Evolutionary conservation across 352 stramenopile genomes (phyloP), one percentile per base, ranked within the genome.

Genomic region (Globisporangium rhizosaccharum): DNA sequence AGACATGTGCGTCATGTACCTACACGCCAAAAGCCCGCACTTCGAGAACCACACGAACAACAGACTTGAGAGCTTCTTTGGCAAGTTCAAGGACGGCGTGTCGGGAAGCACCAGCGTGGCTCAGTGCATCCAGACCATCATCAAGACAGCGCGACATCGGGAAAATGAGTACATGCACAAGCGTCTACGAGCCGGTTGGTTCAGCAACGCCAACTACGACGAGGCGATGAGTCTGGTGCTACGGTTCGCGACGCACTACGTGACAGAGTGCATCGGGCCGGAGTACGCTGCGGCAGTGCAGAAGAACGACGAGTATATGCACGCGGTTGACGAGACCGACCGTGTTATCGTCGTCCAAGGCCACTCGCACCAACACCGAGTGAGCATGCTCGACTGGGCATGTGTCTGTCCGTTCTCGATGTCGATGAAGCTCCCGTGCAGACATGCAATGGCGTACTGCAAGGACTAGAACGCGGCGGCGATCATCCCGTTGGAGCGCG

Each of bases 1-100:
- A 8, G 61, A 70, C 4, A 70, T 68, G 59, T 75, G 65, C 62
- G 65, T 72, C 3, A 45, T 68, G 52, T 9, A 58, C n/a, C n/a
- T 12, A 0, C 51, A 54, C 3, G 48, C 51, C 15, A 33, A 61
- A 3, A 47, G 68, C 0, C 64, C 61, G 0, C 52, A 72, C 57
- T 66, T 70, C 41, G 53, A 53, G 15, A 62, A 61, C 0, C 42
- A 68, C 25, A 72, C 68, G 0, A 66, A 68, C 56, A 66, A 68
- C 49, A 3, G 37, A 4, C 25, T 71, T 3, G 64, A 64, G 30
- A 56, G 10, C 20, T 66, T 60, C 18, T 63, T 66, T 3, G 59
- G 51, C 5, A 63, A 63, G 54, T 55, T 57, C 4, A 58, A 53
- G 37, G 37, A 45, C 30, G 48, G 47, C 3, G 47, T 36, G 23